Evolutionary conservation across 495 filamentous ascomycete species (phyloP), one percentile per base, ranked within the genome.

Genomic region (Aspergillus ostianus): DNA sequence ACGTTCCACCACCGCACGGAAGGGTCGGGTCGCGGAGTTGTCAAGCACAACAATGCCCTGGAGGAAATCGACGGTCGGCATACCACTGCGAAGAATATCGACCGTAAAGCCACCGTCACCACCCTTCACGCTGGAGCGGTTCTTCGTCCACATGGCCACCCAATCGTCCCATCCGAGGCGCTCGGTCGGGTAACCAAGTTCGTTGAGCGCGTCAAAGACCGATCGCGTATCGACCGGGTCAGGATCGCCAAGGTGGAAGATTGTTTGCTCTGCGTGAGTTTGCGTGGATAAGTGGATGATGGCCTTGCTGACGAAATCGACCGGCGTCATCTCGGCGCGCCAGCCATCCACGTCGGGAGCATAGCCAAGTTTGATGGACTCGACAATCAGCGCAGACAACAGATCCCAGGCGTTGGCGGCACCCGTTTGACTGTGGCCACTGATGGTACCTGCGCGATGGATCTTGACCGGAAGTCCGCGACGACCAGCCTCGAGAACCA

Each of bases 261-360:
- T 69, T 0, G 73, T 77, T 59, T 85, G 83, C 17, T 82, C 72
- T 10, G 74, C 71, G 13, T 82, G 67, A 0, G 72, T 80, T 47
- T 86, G 76, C 13, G 82, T 80, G 44, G 80, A 75, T 50, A 89
- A 80, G 45, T 84, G 79, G 30, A 87, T 66, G 57, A 90, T 87
- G 0, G 84, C 79, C 60, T 83, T 82, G 69, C 82, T 86, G 55
- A 89, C 83, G 55, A 88, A 88, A 69, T 90, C 86, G 3, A 87
- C 87, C 0, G 87, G 87, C 3, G 87, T 88, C 85, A 88, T 88
- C 71, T 90, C 87, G 0, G 84, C 85, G 27, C 83, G 81, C 86
- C 87, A 89, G 53, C 84, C 85, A 41, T 84, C 76, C 21, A 88
- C 82, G 55, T 87, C 80, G 0, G 86, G 86, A 5, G 79, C 80